Evolutionary conservation across 768 basidiomycete genomes (phyloP).

Genomic region (Boletus speciosus): DNA sequence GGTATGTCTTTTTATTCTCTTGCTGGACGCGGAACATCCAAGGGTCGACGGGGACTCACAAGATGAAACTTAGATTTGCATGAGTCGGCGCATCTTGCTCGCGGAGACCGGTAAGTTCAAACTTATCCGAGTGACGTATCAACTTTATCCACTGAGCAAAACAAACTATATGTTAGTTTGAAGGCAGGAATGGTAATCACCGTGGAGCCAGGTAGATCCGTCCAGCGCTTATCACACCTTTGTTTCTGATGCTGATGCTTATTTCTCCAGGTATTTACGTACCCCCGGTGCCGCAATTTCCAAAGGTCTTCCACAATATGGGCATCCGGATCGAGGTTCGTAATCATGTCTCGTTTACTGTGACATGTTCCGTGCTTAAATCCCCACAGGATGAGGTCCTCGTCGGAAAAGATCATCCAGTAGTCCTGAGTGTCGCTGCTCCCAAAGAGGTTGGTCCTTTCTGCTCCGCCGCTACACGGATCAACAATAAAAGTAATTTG

Average conservation of each 20-base stretch:
- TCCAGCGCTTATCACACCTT: background rate
- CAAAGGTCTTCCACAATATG: constrained; percentile 84
- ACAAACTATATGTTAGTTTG: constrained; percentile 42
- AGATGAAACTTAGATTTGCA: constrained; percentile 65
- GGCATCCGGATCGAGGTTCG: constrained; percentile 87
- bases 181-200: constrained; percentile 89
- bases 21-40: background rate
- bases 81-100: constrained; percentile 67
- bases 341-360: background rate
- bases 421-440: constrained; percentile 64
- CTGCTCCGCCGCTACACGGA: background rate
- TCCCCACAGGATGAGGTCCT: constrained; percentile 64
- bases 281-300: constrained; percentile 73
- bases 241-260: background rate
- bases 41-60: constrained; percentile 10
- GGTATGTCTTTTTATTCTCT: constrained; percentile 41
- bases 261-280: constrained; percentile 71
- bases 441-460: constrained; percentile 71
- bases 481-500: constrained; percentile 1
- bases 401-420: constrained; percentile 56
- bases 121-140: background rate
- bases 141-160: constrained; percentile 5
- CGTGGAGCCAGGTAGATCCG: constrained; percentile 71
- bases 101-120: constrained; percentile 47
- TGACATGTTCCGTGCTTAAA: constrained; percentile 7